These are phyloP conservation scores for Pleurotus giganteus DNA, from an alignment of 768 basidiomycete genomes.

Conservation along the genomic window DNA sequence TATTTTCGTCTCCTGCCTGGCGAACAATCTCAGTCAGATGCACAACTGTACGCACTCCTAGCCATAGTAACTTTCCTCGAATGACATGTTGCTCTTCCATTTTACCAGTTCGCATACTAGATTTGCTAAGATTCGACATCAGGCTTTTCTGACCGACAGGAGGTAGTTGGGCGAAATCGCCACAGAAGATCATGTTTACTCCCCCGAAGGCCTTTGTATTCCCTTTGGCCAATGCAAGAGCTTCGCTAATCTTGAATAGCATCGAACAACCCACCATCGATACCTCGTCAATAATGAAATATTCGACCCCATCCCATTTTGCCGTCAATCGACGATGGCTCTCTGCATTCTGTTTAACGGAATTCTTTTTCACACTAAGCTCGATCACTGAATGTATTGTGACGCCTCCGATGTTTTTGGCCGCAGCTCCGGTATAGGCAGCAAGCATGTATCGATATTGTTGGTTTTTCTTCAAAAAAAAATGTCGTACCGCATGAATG, in stretches of 20 bases:
- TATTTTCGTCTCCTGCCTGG: conserved; percentile 22
- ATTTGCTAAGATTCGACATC: conserved; percentile 15
- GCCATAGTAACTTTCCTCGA: conserved; percentile 32
- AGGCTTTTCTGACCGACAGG: conserved; percentile 29
- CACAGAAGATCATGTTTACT: conserved; percentile 38
- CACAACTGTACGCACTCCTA: conserved; percentile 26
- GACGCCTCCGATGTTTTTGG: conserved; percentile 33
- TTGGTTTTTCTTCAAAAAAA: conserved; percentile 23
- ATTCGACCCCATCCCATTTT: conserved; percentile 39
- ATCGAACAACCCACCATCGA: conserved; percentile 37
- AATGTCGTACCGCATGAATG: conserved; percentile 30
- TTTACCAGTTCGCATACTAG: background rate
- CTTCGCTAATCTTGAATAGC: conserved; percentile 28
- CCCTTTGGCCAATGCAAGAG: conserved; percentile 30
- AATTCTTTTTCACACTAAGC: conserved; percentile 15
- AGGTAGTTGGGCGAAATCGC: conserved; percentile 41
- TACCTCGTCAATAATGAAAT: conserved; percentile 36
- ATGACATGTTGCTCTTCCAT: conserved; percentile 17
- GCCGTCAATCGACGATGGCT: conserved; percentile 11
- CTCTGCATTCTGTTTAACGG: background rate
- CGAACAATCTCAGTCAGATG: conserved; percentile 23
- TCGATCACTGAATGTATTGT: conserved; percentile 35
- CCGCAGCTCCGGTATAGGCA: conserved; percentile 39
- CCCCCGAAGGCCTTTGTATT: conserved; percentile 30
- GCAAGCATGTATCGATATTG: conserved; percentile 23